A percentile compares a stretch with the other conserved stretches of the same genome.
phyloP scores from a whole-genome alignment of 2,329 filamentous ascomycete genomes.

The Fusarium robinianum region DNA sequence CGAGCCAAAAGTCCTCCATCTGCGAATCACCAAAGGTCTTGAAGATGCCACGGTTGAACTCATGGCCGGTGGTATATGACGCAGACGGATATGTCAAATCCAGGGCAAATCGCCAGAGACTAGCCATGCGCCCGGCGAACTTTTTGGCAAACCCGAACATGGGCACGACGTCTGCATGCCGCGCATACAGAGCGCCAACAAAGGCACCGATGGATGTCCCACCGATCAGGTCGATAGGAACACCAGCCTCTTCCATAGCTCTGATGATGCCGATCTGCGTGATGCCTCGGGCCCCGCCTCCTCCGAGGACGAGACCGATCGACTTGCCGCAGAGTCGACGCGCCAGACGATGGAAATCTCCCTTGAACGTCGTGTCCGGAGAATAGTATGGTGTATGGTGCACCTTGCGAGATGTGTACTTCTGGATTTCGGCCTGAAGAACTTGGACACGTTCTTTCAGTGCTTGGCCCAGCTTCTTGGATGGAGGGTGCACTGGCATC shows the following conservation, averaged over 20 bases:
- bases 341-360: conserved; percentile 93
- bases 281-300: conserved; percentile 89
- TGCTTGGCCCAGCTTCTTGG: conserved; percentile 79
- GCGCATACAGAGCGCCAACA: conserved; percentile 91
- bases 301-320: conserved; percentile 90
- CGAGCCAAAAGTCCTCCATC: conserved; percentile 98
- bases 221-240: conserved; percentile 93
- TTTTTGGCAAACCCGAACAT: conserved; percentile 98
- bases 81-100: conserved; percentile 95
- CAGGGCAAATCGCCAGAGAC: conserved; percentile 97
- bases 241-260: conserved; percentile 92
- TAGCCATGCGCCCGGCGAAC: conserved; percentile 97
- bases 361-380: conserved; percentile 89
- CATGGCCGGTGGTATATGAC: conserved; percentile 96
- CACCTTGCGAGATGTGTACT: conserved; percentile 94
- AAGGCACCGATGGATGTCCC: conserved; percentile 97
- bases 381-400: conserved; percentile 88
- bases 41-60: conserved; percentile 99
- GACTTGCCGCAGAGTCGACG: conserved; percentile 90
- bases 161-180: conserved; percentile 93
- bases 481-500: conserved; percentile 74
- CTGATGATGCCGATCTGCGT: conserved; percentile 92
- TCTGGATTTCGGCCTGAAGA: conserved; percentile 94
- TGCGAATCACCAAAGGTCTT: conserved; percentile 97
- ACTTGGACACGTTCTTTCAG: conserved; percentile 94